Evolutionary conservation across 139 green algal genomes (phyloP).

Genomic region (Medakamo hakoo): DNA sequence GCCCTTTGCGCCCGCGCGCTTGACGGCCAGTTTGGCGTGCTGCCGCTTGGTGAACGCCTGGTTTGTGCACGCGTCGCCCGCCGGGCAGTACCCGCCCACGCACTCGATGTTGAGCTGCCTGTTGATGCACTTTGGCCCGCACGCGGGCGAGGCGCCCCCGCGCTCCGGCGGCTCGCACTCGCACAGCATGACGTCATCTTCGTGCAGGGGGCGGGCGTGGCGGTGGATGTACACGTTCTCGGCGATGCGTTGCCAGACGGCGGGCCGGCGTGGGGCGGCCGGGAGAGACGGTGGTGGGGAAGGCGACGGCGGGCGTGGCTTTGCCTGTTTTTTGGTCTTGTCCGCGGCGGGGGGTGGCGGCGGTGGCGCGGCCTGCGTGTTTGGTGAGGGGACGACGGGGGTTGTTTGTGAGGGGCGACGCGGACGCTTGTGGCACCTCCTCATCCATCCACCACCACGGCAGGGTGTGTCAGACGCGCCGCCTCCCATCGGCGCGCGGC

Average conservation of each 20-base stretch:
- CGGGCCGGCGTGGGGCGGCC: constrained; percentile 19
- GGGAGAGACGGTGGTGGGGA: background rate
- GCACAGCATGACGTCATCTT: constrained; percentile 93
- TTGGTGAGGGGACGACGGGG: background rate
- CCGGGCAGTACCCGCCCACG: constrained; percentile 73
- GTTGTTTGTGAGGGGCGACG: background rate
- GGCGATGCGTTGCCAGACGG: constrained; percentile 63
- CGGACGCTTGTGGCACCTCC: no score
- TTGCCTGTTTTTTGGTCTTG: background rate
- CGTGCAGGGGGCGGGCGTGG: constrained; percentile 52
- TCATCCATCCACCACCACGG: no score
- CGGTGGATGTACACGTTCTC: constrained; percentile 69
- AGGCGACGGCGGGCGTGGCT: background rate
- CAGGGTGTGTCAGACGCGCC: no score
- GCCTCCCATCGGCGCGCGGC: no score
- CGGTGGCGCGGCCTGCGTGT: background rate
- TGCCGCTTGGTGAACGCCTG: constrained; percentile 67
- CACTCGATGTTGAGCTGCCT: constrained; percentile 88
- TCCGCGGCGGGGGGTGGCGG: background rate
- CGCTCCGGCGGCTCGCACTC: constrained; percentile 44
- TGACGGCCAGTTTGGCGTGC: constrained; percentile 66
- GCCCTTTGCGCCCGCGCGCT: constrained; percentile 66
- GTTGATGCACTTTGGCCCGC: constrained; percentile 87
- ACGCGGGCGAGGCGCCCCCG: constrained; percentile 21
- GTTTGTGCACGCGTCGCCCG: constrained; percentile 78